A percentile compares a stretch with the other conserved stretches of the same genome.
Conservation (phyloP, 257 asterid species). For the Cruciata laevipes region DNA sequence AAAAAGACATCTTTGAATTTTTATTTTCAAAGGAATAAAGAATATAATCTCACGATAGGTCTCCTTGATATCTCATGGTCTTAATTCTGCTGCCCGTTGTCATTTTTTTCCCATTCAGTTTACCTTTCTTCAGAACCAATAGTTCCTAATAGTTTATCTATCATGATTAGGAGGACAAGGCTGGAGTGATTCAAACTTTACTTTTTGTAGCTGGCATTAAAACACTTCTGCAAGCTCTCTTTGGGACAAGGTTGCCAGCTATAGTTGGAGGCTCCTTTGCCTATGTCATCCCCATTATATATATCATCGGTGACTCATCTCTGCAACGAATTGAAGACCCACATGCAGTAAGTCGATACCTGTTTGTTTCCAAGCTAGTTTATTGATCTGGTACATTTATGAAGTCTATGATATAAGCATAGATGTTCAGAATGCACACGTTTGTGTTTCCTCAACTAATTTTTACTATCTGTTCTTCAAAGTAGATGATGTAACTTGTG, state of each 20-base stretch:
- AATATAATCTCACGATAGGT: neutral
- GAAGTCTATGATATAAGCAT: neutral
- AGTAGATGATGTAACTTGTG: neutral
- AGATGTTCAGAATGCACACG: neutral
- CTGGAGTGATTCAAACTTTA: constrained; percentile 78
- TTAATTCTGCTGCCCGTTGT: neutral
- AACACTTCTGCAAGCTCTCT: constrained; percentile 90
- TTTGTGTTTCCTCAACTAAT: neutral
- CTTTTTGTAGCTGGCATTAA: constrained; percentile 92
- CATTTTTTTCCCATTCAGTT: neutral
- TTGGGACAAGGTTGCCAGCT: constrained; percentile 94
- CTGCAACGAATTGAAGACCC: constrained; percentile 62
- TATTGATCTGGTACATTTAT: neutral
- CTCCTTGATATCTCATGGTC: neutral
- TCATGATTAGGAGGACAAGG: constrained; percentile 78
- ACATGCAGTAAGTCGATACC: constrained; percentile 42
- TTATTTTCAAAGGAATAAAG: neutral
- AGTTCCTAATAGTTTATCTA: neutral
- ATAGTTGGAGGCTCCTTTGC: constrained; percentile 95
- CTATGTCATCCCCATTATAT: constrained; percentile 64
- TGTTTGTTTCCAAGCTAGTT: neutral
- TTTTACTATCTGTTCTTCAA: neutral
- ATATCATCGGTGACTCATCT: constrained; percentile 70
- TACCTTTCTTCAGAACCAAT: neutral
- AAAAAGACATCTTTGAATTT: neutral